Percentiles rank a stretch among this genome's conserved stretches.
These are phyloP conservation scores for Rachicladosporium sp. DNA, from an alignment of 2,329 filamentous ascomycete genomes.

Conservation along the genomic window DNA sequence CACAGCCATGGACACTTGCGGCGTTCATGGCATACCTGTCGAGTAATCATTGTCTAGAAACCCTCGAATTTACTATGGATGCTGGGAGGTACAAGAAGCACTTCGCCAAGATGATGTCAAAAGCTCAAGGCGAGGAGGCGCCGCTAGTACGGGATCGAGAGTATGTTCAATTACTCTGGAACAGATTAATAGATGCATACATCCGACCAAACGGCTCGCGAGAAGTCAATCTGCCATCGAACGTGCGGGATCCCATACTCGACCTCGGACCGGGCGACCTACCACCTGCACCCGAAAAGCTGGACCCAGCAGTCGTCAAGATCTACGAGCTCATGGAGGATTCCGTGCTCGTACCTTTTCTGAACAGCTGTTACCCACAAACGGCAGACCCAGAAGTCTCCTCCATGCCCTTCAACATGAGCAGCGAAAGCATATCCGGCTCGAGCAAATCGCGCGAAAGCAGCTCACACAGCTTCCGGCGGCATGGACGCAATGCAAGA, in stretches of 20 bases:
- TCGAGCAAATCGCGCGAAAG: constrained; percentile 2
- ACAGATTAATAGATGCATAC: constrained; percentile 78
- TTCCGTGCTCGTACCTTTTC: constrained; percentile 81
- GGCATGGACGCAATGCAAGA: constrained; percentile 16
- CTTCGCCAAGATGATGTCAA: constrained; percentile 47
- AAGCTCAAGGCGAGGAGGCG: constrained; percentile 29
- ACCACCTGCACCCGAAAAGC: constrained; percentile 59
- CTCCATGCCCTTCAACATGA: constrained; percentile 31
- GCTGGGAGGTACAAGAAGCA: constrained; percentile 69
- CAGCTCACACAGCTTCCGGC: constrained; percentile 5
- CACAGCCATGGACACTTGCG: constrained; percentile 76
- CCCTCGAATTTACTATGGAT: constrained; percentile 91
- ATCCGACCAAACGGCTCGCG: constrained; percentile 73
- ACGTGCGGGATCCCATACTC: constrained; percentile 71
- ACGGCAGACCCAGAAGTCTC: constrained; percentile 32
- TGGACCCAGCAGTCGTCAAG: constrained; percentile 74
- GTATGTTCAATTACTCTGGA: constrained; percentile 72
- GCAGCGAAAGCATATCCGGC: constrained; percentile 17
- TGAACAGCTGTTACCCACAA: constrained; percentile 52
- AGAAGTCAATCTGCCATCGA: constrained; percentile 81
- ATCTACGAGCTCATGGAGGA: constrained; percentile 97
- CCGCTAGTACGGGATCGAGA: constrained; percentile 47
- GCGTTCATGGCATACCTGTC: constrained; percentile 96
- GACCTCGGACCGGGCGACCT: constrained; percentile 44
- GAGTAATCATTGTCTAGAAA: constrained; percentile 93